Base-by-base conservation (phyloP, 2,329 filamentous ascomycete species). In the Albifimbria verrucaria region DNA sequence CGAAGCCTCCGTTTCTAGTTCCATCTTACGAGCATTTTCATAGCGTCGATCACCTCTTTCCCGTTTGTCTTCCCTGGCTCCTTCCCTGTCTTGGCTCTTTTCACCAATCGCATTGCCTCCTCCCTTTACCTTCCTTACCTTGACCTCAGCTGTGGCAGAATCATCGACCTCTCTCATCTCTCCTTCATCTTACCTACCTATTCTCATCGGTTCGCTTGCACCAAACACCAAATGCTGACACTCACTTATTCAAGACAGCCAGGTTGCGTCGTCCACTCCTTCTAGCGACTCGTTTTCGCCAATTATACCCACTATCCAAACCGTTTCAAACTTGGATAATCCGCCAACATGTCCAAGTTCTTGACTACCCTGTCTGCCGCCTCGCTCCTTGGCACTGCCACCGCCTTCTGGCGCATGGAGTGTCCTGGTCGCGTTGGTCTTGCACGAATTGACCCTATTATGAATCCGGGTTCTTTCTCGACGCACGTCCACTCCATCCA, bases 401-500 rank as follows among this genome's bases (percentile, higher is more conserved):
- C 80, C 61, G 92, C 88, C 55, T 96, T 96, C 72, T 96, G 90
- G 90, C 90, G 92, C 67, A 89, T 96, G 81, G 88, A 90, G 63
- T 96, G 91, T 71, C 87, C 83, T 60, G 86, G 85, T 52, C 80
- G 81, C 46, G 77, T 85, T 59, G 89, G 85, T 57, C 68, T 90
- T 53, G 88, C 84, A 48, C 83, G 90, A 53, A 77, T 96, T 41
- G 91, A 96, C 66, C 91, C 91, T 18, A 77, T 96, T 52, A 78
- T 94, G 52, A 78, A 83, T 54, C 80, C 80, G 3, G 86, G 83
- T 48, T 61, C 64, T 20, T 57, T 83, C 28, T 81, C 86, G 10
- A 68, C 77, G 54, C 92, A 96, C 70, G 80, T 81, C 21, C 92
- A 96, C 70, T 76, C 84, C 17, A 81, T 94, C 62, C 85, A 90